Evolutionary conservation across 2,329 filamentous ascomycete genomes (phyloP), one percentile per base, ranked within the genome.

Genomic region (Neopestalotiopsis sp.): DNA sequence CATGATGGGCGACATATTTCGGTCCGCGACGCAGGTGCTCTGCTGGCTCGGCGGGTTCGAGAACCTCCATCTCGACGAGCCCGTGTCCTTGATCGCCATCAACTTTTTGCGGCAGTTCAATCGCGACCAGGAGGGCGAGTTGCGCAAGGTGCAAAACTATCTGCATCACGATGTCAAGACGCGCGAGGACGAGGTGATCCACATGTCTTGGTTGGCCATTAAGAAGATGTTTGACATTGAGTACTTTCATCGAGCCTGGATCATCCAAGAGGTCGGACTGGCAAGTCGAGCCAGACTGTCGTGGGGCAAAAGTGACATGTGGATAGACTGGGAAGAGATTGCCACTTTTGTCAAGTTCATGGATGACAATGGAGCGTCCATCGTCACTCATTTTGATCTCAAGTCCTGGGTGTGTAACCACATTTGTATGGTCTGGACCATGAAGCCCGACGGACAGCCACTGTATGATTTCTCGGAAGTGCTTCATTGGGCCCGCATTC

Each of bases 201-300:
- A 67, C 40, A 67, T 49, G 30, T 67, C 65, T 4, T 67, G 65
- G 65, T 53, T 67, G 7, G 53, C 13, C 6, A 67, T 67, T 53
- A 67, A 67, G 30, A 61, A 40, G 9, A 13, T 61, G 6, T 67
- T 67, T 24, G 65, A 67, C 24, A 45, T 67, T 20, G 53, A 67
- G 49, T 67, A 67, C 14, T 67, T 67, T n/a, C 65, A 66, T 42
- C 49, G 64, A 2, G 64, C 45, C 13, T 67, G 56, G 65, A 67
- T 67, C 32, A 67, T 67, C 24, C 65, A 67, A 45, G 65, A 61
- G 30, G 65, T 67, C 20, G 65, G 65, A 1, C 56, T 67, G 4
- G 65, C 65, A 20, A 30, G 28, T 1, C 53, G 38, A 13, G 56
- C 56, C 20, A 42, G 28, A 12, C 17, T 67, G 12, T 59, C 53